Evolutionary conservation across 2,329 filamentous ascomycete genomes (phyloP), one percentile per base, ranked within the genome.

Genomic region (Didymella sp.): DNA sequence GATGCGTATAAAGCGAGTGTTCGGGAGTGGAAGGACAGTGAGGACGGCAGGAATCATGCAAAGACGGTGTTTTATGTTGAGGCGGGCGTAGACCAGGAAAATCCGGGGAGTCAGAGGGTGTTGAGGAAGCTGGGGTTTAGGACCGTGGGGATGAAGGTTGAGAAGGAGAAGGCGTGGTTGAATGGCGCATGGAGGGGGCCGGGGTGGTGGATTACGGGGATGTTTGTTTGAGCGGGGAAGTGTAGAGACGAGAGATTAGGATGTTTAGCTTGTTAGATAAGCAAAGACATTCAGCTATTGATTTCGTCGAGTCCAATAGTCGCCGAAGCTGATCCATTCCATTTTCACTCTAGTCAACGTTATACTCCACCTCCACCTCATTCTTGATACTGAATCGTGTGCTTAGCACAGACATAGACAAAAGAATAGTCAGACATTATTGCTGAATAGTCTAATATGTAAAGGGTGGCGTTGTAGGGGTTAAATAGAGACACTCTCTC

Each of bases 401-500:
- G 81, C 60, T 80, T 82, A n/a, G n/a, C n/a, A n/a, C n/a, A n/a
- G n/a, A n/a, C n/a, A n/a, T n/a, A n/a, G n/a, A n/a, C n/a, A n/a
- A n/a, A n/a, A n/a, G n/a, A n/a, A n/a, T n/a, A n/a, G n/a, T n/a
- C n/a, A n/a, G n/a, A n/a, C n/a, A n/a, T n/a, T n/a, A n/a, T n/a
- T n/a, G n/a, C n/a, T n/a, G n/a, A n/a, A n/a, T n/a, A n/a, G n/a
- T n/a, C n/a, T n/a, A n/a, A n/a, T n/a, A n/a, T n/a, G n/a, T n/a
- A n/a, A n/a, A n/a, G n/a, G n/a, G n/a, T n/a, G n/a, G n/a, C n/a
- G n/a, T n/a, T n/a, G n/a, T n/a, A n/a, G n/a, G n/a, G n/a, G n/a
- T n/a, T n/a, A n/a, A n/a, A n/a, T n/a, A 0, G 81, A 77, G 1
- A 83, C 78, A 43, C 81, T 83, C 65, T 85, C 83, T 2, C 83